Base-by-base conservation (phyloP, 1,139 yeast genomes). In the Suhomyces taliae region DNA sequence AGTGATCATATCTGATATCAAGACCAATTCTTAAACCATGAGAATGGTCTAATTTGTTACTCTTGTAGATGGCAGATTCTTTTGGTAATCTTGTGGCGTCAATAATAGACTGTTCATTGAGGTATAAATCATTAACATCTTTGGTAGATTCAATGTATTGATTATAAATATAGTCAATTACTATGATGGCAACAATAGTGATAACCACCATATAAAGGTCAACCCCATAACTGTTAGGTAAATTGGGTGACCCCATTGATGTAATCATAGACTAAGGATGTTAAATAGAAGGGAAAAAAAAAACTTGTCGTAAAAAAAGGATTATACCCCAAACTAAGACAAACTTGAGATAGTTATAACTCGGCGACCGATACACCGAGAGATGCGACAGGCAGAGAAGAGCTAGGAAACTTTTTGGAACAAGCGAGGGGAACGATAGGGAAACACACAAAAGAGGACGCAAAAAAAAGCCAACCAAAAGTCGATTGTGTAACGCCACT, bases 51-150 rank as follows among this genome's bases (percentile, higher is more conserved):
- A 83, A 75, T 57, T 83, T 79, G 44, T 79, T 81, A 40, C 86
- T 82, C 53, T 87, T 76, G 60, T 85, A 81, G 11, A 82, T 68
- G 1, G 90, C 86, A 27, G 88, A 79, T 60, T 87, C 90, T 39
- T 74, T 65, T 24, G 69, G 66, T 41, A 78, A 72, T 34, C 91
- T 67, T 0, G 86, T 83, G 8, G 81, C 68, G 2, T 83, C 79
- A 19, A 81, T 64, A 19, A 75, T 69, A 3, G 89, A 74, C 62
- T 87, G 93, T 52, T 81, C 79, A 36, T 66, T 62, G 37, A 86
- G 65, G n/a, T 85, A 85, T 24, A 79, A 62, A 37, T 78, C 81
- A 46, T 78, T 79, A 27, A 83, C 78, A 53, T 84, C 89, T 47
- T 73, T 69, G 31, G 68, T 58, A 27, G 59, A 53, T 33, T 65